These are phyloP conservation scores for Dianthus caryophyllus DNA, from an alignment of 148 eudicot genomes.

Conservation along the genomic window DNA sequence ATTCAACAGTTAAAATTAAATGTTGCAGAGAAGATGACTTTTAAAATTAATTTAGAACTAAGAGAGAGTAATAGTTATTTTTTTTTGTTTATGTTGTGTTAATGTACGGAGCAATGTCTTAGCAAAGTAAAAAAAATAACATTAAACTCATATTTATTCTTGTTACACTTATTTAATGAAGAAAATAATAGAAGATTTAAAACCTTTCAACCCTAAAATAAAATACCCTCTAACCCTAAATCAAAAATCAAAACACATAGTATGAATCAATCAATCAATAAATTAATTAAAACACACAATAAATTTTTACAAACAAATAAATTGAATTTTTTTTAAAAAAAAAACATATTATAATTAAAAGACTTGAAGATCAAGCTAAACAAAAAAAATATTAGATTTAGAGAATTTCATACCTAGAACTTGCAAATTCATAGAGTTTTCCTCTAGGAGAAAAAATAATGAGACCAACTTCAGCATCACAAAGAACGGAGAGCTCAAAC, in stretches of 20 bases:
- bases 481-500: constrained; percentile 49
- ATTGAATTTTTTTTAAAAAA: neutral
- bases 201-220: neutral
- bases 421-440: constrained; percentile 52
- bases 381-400: neutral
- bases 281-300: no score
- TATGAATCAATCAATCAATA: no score
- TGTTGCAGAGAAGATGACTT: no score
- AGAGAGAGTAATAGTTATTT: no score
- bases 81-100: no score
- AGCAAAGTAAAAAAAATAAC: neutral
- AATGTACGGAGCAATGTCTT: neutral
- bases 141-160: neutral
- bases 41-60: no score
- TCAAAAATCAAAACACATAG: no score
- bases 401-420: constrained; percentile 47
- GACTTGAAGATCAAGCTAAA: neutral
- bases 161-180: neutral
- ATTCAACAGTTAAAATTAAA: no score
- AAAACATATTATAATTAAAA: neutral
- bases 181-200: neutral
- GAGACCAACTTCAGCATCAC: constrained; percentile 54
- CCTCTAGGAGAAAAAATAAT: constrained; percentile 53
- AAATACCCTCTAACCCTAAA: neutral
- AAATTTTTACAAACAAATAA: neutral